Evolutionary conservation across 2,329 filamentous ascomycete genomes (phyloP), one percentile per base, ranked within the genome.

Genomic region (Talaromyces marneffei): DNA sequence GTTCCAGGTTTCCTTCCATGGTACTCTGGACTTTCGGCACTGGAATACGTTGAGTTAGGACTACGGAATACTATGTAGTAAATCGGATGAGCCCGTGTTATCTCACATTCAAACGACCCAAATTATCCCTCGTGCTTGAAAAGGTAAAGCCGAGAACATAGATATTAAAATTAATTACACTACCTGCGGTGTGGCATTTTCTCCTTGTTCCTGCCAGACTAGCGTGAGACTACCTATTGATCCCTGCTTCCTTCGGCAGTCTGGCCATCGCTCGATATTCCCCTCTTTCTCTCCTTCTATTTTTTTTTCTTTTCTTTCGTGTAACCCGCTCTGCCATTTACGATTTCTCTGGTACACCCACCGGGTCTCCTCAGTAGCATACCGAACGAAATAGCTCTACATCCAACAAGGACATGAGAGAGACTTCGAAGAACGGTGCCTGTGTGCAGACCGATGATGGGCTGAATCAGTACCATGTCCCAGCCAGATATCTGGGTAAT

Each of bases 401-500:
- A 33, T 33, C 29, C 29, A 33, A 58, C 39, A 48, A 44, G 7
- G 27, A 29, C 9, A 40, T 48, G 25, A n/a, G n/a, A n/a, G 59
- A 46, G 25, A 23, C 25, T 23, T 33, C 52, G 25, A 60, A 60
- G 42, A 53, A 27, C 27, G 50, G 37, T 42, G 37, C 25, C 23
- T 29, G 25, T 50, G 52, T 60, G 35, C 59, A 60, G 48, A 31
- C 48, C 48, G 63, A 66, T 50, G 66, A 62, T 33, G 66, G 60
- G 62, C 56, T 63, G 6, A 60, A 64, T 7, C 71, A 69, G 60
- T 67, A 69, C 39, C 67, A 67, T 63, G 71, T 77, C 18, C 67
- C 72, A 31, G 67, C 69, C 6, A 71, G 71, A 61, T 76, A 75
- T 62, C 70, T 72, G 70, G 75, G 75, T 9, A 77, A 74, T 1